Base-by-base conservation (phyloP, 192 early-diverging fungal genomes). In the Physocladia obscura region DNA sequence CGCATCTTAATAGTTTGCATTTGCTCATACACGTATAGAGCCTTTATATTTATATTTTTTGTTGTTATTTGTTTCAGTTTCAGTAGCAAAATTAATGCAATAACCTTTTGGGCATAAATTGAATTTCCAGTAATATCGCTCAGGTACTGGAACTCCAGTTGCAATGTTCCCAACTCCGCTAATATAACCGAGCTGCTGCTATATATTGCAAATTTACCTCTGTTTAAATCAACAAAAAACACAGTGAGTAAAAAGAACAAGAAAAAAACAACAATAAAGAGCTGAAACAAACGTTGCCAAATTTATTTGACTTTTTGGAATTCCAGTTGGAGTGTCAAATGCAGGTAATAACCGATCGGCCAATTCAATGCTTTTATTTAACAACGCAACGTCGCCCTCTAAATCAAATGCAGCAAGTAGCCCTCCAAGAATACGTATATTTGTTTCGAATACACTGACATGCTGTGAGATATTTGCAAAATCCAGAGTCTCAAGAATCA, bases 391-490 rank as follows among this genome's bases (percentile, higher is more conserved):
- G 44, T 96, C 92, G 37, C 80, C 75, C 22, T 90, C 89, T 57
- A 96, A 76, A 67, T 96, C 93, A 61, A 94, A 94, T 3, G 94
- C 91, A n/a, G 87, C 81, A 35, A 96, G 77, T 57, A 96, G 73
- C 6, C 94, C 94, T 32, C 89, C 94, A 2, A 93, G 77, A 56
- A 88, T 82, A 0, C 94, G 85, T 35, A 96, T 96, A 49, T 86
- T 76, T 31, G 90, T 93, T 71, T 96, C 94, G 76, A 96, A 96
- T 58, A 93, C 82, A 35, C 84, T 86, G 47, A 91, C 83, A 2
- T 67, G 15, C 37, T 56, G 37, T 15, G 61, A 48, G 54, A 76
- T 38, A 3, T 22, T 67, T 68, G 74, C 19, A 71, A 82, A 31
- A 73, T 89, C 78, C 37, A 94, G 82, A 0, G 61, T 72, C 2